Base-by-base conservation (phyloP, 2,329 filamentous ascomycete genomes). In the Cytospora piceicola region DNA sequence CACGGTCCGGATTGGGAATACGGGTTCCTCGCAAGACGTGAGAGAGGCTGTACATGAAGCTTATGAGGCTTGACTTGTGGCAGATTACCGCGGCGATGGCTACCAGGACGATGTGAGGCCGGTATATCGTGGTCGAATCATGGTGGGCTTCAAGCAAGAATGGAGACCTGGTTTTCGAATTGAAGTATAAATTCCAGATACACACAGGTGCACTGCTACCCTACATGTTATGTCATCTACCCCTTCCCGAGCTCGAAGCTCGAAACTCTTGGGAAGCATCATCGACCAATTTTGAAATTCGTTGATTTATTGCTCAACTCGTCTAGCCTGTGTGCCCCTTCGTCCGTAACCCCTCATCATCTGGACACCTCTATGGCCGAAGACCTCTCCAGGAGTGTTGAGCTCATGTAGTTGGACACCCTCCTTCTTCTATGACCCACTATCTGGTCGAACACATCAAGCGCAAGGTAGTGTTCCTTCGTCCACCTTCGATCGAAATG, bases 381-480 rank as follows among this genome's bases (percentile, higher is more conserved):
- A 49, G 39, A 51, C 54, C 54, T 66, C 64, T 61, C 64, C 58
- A 65, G 64, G 63, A 62, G 58, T 27, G 52, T 54, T 36, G n/a
- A 60, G 46, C 46, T 52, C 27, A 24, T 12, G 5, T 9, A 24
- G 17, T 49, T 49, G 46, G 7, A 8, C 9, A 5, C 24, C 15
- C n/a, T 11, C 4, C 46, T 12, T 17, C 42, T 17, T 49, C 7
- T 49, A 12, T 24, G 42, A 12, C 42, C 42, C 42, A 22, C 8
- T 4, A 12, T 49, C n/a, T n/a, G 42, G 42, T n/a, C 20, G 4
- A 9, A 2, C 8, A 3, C 27, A 22, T 32, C 39, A 49, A 49
- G 42, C n/a, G 30, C 27, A 30, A n/a, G 17, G 4, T 60, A 14
- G 36, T 22, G 46, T 42, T 4, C 29, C 29, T n/a, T 62, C 27